Base-by-base conservation (phyloP, 2,329 filamentous ascomycete species). In the Achaetomium macrosporum region DNA sequence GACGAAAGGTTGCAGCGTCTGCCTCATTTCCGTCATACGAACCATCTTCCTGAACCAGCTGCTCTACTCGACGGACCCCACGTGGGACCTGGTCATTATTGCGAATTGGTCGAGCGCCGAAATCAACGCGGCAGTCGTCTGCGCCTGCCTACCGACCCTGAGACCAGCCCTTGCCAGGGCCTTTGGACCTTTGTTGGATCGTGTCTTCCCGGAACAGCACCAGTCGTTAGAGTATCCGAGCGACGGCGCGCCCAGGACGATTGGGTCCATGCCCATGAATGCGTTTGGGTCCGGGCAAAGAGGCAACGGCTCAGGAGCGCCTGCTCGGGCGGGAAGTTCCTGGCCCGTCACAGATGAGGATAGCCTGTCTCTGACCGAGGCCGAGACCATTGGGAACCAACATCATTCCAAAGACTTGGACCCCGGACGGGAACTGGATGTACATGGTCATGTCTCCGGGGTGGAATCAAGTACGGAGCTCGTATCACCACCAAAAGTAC, bases 101-200 rank as follows among this genome's bases (percentile, higher is more conserved):
- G 57, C 60, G 7, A 55, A 60, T 46, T 66, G 64, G 65, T 60
- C 64, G 2, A 47, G 53, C 9, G 55, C 63, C 47, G 64, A 66
- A 30, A 37, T 62, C n/a, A 64, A 66, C 50, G 59, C 54, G 4
- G 59, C 61, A 51, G 59, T 66, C 17, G 57, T 65, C 3, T 66
- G 64, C 51, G 61, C 62, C 2, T 65, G 63, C 33, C 42, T 65
- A 30, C 63, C 61, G 52, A 65, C 63, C 2, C 54, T 65, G 35
- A 62, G 60, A 36, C 64, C 62, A 1, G 35, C 65, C 2, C 17
- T 60, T 12, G 48, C 43, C 19, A 58, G n/a, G n/a, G n/a, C n/a
- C n/a, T n/a, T n/a, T n/a, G n/a, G n/a, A n/a, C n/a, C 50, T 9
- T 16, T 52, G 33, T 25, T 49, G 30, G 41, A 52, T 10, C 53